Evolutionary conservation across 371 early-diverging fungal species (phyloP).

Genomic region (Coemansia sp.): DNA sequence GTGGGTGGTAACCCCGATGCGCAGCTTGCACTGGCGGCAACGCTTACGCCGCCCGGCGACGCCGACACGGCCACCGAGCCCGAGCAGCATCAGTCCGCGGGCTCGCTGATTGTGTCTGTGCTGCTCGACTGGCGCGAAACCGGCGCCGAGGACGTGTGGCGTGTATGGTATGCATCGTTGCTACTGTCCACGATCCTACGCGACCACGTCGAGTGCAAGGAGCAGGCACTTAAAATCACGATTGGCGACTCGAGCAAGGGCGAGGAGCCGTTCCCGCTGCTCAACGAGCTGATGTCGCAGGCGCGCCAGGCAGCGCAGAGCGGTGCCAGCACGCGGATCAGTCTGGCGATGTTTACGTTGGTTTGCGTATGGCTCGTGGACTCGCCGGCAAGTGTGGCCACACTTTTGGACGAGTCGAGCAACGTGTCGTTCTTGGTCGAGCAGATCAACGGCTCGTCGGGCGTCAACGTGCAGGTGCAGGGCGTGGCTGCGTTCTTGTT

Average conservation of each 20-base stretch:
- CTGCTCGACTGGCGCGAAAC: slow-evolving; percentile 75
- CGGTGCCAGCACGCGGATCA: slow-evolving; percentile 63
- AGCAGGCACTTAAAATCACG: slow-evolving; percentile 68
- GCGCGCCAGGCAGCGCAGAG: slow-evolving; percentile 39
- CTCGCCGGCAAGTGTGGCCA: slow-evolving; percentile 72
- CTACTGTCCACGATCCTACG: slow-evolving; percentile 75
- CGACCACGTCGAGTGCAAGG: slow-evolving; percentile 73
- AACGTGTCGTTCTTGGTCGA: slow-evolving; percentile 89
- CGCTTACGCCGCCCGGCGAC: slow-evolving; percentile 72
- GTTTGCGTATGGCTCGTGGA: slow-evolving; percentile 75
- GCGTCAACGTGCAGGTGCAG: slow-evolving; percentile 80
- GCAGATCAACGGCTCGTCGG: slow-evolving; percentile 78
- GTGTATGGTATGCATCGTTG: slow-evolving; percentile 85
- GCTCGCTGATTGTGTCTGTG: slow-evolving; percentile 76
- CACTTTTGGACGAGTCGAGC: slow-evolving; percentile 84
- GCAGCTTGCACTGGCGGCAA: slow-evolving; percentile 82
- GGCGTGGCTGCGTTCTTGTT: slow-evolving; percentile 87
- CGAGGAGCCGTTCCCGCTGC: slow-evolving; percentile 58
- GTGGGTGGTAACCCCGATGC: slow-evolving; percentile 78
- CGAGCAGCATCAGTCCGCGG: slow-evolving; percentile 78
- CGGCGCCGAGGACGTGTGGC: slow-evolving; percentile 72
- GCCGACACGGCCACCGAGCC: slow-evolving; percentile 49
- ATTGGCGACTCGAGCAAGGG: slow-evolving; percentile 72
- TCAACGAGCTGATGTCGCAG: slow-evolving; percentile 54
- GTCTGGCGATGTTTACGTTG: slow-evolving; percentile 47